Percentiles rank a stretch among this genome's conserved stretches.
Evolutionary conservation across 169 alveolate species (phyloP).

Genomic region (Plasmodium falciparum): DNA sequence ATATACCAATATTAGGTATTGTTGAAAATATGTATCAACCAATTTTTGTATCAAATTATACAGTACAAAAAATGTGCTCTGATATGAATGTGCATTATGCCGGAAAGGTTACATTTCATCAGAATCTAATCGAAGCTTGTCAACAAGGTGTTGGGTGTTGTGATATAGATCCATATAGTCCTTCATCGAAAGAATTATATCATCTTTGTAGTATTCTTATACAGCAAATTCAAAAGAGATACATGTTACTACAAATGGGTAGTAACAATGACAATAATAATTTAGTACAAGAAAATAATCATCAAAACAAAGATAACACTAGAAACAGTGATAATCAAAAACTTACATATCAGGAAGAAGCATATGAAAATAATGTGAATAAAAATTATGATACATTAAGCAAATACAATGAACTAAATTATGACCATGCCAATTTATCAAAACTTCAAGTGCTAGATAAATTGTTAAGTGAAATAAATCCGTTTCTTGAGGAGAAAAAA

Average conservation of each 20-base stretch:
- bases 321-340: not conserved
- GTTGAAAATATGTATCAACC: slow-evolving; percentile 97
- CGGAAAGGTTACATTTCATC: slow-evolving; percentile 83
- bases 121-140: slow-evolving; percentile 80
- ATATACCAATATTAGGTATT: slow-evolving; percentile 94
- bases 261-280: not conserved
- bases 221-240: slow-evolving; percentile 14
- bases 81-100: slow-evolving; percentile 85
- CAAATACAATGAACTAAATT: not conserved
- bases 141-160: slow-evolving; percentile 80
- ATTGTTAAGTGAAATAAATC: slow-evolving; percentile 23
- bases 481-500: slow-evolving; percentile 13
- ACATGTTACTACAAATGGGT: not conserved
- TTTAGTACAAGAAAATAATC: not conserved
- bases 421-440: not conserved
- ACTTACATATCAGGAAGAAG: not conserved
- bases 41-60: slow-evolving; percentile 78
- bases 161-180: slow-evolving; percentile 46
- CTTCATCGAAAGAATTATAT: slow-evolving; percentile 78
- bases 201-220: slow-evolving; percentile 37
- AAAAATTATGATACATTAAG: not conserved
- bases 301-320: not conserved
- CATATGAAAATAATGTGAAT: not conserved
- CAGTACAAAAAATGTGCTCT: slow-evolving; percentile 82
- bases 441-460: slow-evolving; percentile 19